Percentiles rank a stretch among this genome's conserved stretches.
phyloP scores from a whole-genome alignment of 164 flowering plant species.

The Macadamia tetraphylla region DNA sequence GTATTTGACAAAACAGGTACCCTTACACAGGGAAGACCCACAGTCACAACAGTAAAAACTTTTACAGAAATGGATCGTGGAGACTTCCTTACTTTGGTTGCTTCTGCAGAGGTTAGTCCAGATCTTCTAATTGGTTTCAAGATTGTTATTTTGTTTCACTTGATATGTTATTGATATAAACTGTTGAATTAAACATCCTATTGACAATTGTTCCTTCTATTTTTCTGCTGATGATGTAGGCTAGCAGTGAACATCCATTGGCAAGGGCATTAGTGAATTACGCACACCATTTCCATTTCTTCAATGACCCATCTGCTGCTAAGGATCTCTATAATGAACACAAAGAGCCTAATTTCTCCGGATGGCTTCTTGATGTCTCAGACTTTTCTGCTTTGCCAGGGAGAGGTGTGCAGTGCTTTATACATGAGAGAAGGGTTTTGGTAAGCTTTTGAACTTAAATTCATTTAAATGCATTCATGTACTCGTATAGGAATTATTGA shows the following conservation, averaged over 20 bases:
- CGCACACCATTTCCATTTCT: conserved; percentile 94
- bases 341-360: conserved; percentile 35
- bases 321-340: conserved; percentile 26
- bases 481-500: too few relatives aligned
- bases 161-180: neutral
- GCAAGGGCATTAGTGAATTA: conserved; percentile 80
- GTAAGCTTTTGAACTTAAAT: conserved; percentile 33
- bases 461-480: too few relatives aligned
- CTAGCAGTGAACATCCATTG: conserved; percentile 96
- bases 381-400: conserved; percentile 88
- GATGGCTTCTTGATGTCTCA: conserved; percentile 76
- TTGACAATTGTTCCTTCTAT: neutral
- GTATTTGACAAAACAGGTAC: conserved; percentile 98
- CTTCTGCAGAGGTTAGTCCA: conserved; percentile 89
- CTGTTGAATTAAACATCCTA: neutral
- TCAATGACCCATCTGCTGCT: conserved; percentile 48
- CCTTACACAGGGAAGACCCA: conserved; percentile 91
- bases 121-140: neutral
- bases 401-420: conserved; percentile 73
- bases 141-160: conserved; percentile 1
- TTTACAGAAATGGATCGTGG: conserved; percentile 82
- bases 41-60: conserved; percentile 76
- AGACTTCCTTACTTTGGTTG: conserved; percentile 82
- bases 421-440: conserved; percentile 57
- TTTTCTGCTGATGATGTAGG: conserved; percentile 34